Conservation (phyloP, 768 basidiomycete genomes). For the Pulveroboletus sp. region DNA sequence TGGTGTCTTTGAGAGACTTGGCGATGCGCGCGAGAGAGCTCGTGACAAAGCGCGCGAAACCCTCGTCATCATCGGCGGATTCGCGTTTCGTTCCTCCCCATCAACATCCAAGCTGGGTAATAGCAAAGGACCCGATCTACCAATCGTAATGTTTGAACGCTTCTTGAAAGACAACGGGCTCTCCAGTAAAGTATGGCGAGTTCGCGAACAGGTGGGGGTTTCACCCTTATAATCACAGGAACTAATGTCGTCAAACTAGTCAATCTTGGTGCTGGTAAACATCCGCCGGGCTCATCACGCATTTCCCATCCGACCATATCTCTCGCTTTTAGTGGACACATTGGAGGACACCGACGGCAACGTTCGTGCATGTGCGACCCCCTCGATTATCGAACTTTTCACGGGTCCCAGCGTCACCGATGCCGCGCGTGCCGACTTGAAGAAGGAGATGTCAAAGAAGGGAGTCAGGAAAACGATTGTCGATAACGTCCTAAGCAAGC, state of each 20-base stretch:
- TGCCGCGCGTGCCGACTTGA: conserved; percentile 87
- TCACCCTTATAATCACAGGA: neutral
- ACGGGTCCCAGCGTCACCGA: conserved; percentile 80
- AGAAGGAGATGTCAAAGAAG: conserved; percentile 86
- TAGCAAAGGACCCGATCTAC: conserved; percentile 67
- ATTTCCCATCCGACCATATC: conserved; percentile 81
- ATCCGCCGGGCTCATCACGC: conserved; percentile 67
- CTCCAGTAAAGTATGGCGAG: conserved; percentile 80
- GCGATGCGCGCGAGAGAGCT: conserved; percentile 68
- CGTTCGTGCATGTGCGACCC: conserved; percentile 83
- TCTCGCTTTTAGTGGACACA: conserved; percentile 74
- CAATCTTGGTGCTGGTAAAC: conserved; percentile 67
- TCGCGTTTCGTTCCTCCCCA: conserved; percentile 60
- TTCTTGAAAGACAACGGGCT: conserved; percentile 70
- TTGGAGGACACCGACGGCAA: conserved; percentile 89
- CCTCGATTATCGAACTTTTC: conserved; percentile 81
- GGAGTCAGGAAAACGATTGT: conserved; percentile 84
- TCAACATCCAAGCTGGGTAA: conserved; percentile 43
- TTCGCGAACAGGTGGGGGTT: conserved; percentile 76
- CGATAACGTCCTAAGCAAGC: conserved; percentile 71
- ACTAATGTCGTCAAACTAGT: conserved; percentile 31
- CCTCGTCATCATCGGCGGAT: conserved; percentile 70
- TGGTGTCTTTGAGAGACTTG: conserved; percentile 79
- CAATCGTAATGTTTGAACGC: conserved; percentile 67
- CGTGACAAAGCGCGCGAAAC: conserved; percentile 74